Evolutionary conservation across 345 rosid species (phyloP).

Genomic region (Orychophragmus violaceus): DNA sequence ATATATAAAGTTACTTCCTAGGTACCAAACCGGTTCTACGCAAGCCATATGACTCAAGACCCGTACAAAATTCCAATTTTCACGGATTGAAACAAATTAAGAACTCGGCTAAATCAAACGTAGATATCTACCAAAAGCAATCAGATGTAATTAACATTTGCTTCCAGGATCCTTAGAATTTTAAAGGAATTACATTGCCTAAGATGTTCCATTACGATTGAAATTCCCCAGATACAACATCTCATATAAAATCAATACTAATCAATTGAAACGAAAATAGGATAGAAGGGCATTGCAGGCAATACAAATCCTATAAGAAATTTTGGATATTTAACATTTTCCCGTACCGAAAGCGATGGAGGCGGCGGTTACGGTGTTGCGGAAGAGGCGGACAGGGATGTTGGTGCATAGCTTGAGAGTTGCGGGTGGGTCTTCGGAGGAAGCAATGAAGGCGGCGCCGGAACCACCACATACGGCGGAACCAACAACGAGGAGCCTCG

Average conservation of each 20-base stretch:
- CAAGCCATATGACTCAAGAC: not conserved
- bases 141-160: not conserved
- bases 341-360: slow-evolving; percentile 78
- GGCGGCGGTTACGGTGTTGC: slow-evolving; percentile 68
- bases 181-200: not conserved
- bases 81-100: not conserved
- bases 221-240: not conserved
- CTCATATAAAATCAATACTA: not conserved
- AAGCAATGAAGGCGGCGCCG: slow-evolving; percentile 51
- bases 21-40: not conserved
- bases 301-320: not conserved
- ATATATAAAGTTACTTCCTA: not conserved
- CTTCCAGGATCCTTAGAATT: not conserved
- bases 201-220: not conserved
- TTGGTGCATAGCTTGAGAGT: slow-evolving; percentile 73
- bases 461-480: slow-evolving; percentile 61
- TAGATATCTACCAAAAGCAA: not conserved
- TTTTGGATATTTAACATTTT: too few relatives aligned
- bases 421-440: slow-evolving; percentile 66
- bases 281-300: not conserved
- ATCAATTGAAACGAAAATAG: not conserved
- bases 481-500: slow-evolving; percentile 49
- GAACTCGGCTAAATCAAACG: not conserved
- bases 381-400: slow-evolving; percentile 66
- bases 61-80: not conserved